phyloP scores from a whole-genome alignment of 2,329 filamentous ascomycete genomes.

The Coleophoma crateriformis region DNA sequence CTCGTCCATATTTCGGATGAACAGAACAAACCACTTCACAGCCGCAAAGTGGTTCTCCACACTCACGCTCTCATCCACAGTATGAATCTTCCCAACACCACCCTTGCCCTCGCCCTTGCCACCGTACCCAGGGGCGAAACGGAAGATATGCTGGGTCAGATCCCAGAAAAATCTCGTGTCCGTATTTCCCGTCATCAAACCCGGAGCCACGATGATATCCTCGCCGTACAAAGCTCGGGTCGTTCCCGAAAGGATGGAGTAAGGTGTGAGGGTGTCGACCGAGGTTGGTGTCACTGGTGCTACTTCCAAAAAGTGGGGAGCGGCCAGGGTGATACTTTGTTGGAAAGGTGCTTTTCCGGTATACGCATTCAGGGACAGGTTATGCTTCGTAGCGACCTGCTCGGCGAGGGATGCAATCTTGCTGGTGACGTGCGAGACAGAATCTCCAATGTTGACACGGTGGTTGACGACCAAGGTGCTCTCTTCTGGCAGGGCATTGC shows the following conservation, averaged over 20 bases:
- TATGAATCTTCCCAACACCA: conserved; percentile 26
- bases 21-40: conserved; percentile 30
- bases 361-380: conserved; percentile 41
- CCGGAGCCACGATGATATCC: not conserved
- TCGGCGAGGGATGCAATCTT: conserved; percentile 28
- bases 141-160: conserved; percentile 29
- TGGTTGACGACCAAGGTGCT: conserved; percentile 46
- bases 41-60: conserved; percentile 29
- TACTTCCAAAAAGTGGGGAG: not conserved
- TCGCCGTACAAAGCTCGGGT: conserved; percentile 2
- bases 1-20: conserved; percentile 30
- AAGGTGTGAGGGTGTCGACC: not conserved
- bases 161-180: conserved; percentile 10
- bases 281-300: conserved; percentile 1
- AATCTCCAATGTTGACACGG: conserved; percentile 42
- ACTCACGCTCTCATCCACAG: conserved; percentile 29
- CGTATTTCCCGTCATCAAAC: conserved; percentile 4
- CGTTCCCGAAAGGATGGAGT: not conserved
- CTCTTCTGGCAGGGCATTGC: conserved; percentile 50
- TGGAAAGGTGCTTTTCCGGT: conserved; percentile 23
- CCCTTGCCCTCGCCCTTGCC: not conserved
- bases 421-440: conserved; percentile 39
- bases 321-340: not conserved
- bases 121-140: conserved; percentile 23
- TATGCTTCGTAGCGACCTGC: not conserved